phyloP scores from a whole-genome alignment of 1,284 basidiomycete genomes.

The Boletus calvinii region DNA sequence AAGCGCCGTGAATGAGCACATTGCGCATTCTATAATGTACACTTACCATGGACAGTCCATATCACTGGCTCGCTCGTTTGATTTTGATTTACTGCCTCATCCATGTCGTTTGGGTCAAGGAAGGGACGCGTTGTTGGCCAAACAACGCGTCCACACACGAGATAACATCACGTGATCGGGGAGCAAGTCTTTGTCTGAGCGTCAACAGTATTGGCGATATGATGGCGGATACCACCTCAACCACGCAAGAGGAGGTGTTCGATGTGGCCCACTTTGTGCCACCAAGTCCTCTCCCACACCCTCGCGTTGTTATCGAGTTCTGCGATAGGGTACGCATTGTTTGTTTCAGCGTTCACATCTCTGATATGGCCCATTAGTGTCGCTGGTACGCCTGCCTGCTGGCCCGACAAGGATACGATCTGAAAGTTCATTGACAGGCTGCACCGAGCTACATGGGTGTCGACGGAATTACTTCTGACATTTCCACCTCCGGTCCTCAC shows the following conservation, averaged over 20 bases:
- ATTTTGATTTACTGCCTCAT: conserved; percentile 9
- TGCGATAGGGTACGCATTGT: conserved; percentile 71
- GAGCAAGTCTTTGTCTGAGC: not conserved
- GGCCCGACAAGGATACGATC: not conserved
- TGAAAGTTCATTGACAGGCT: conserved; percentile 49
- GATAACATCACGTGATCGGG: conserved; percentile 23
- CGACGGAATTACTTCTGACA: conserved; percentile 86
- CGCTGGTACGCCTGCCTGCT: conserved; percentile 54
- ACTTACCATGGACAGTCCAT: conserved; percentile 63
- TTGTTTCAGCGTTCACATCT: not conserved
- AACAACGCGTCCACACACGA: conserved; percentile 44
- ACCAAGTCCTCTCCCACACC: conserved; percentile 46
- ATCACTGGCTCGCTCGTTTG: conserved; percentile 19
- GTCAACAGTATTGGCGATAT: not conserved
- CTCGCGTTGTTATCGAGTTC: conserved; percentile 74
- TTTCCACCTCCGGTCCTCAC: conserved; percentile 75
- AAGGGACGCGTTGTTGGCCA: conserved; percentile 27
- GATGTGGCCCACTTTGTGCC: conserved; percentile 60
- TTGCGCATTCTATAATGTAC: not conserved
- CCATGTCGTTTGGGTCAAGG: conserved; percentile 18
- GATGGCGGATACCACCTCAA: conserved; percentile 17
- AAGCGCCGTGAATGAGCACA: not conserved
- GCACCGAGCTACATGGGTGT: conserved; percentile 84
- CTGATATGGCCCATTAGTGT: conserved; percentile 46
- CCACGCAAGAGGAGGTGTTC: conserved; percentile 18